Evolutionary conservation across 2,329 filamentous ascomycete species (phyloP).

Genomic region (Claviceps pazoutovae): DNA sequence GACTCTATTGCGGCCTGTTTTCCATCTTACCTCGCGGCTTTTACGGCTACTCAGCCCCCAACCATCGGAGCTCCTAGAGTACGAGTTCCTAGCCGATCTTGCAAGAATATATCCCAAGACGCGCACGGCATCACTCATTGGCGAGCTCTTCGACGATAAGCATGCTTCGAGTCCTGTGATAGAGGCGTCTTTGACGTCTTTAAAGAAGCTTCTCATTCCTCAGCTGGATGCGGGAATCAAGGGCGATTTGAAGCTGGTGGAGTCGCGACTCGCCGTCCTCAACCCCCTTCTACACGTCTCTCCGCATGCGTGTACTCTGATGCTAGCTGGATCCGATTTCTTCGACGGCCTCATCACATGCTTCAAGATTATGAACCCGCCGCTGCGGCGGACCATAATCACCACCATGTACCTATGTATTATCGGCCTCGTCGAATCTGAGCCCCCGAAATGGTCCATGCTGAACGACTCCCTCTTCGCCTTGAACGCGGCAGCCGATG

Average conservation of each 20-base stretch:
- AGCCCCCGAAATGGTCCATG: slow-evolving; percentile 56
- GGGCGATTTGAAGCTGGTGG: slow-evolving; percentile 39
- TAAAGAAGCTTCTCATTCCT: slow-evolving; percentile 49
- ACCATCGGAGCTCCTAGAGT: slow-evolving; percentile 38
- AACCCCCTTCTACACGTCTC: slow-evolving; percentile 52
- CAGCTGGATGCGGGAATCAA: slow-evolving; percentile 48
- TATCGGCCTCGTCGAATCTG: slow-evolving; percentile 51
- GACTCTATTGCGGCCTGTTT: slow-evolving; percentile 47
- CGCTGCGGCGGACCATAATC: slow-evolving; percentile 52
- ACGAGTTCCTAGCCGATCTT: slow-evolving; percentile 56
- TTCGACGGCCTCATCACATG: slow-evolving; percentile 59
- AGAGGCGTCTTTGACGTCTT: slow-evolving; percentile 39
- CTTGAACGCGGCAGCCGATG: slow-evolving; percentile 57
- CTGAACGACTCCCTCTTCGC: slow-evolving; percentile 74
- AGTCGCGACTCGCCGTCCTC: slow-evolving; percentile 41
- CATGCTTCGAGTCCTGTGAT: slow-evolving; percentile 27
- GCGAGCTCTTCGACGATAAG: slow-evolving; percentile 32
- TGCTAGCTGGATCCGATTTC: slow-evolving; percentile 79
- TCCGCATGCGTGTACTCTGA: slow-evolving; percentile 40
- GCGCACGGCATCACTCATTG: slow-evolving; percentile 36
- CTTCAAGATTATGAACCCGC: slow-evolving; percentile 49
- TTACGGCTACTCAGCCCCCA: slow-evolving; percentile 27
- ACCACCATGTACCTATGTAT: slow-evolving; percentile 65
- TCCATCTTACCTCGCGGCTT: slow-evolving; percentile 47
- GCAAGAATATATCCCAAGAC: slow-evolving; percentile 53